Conservation (phyloP, 208 protist species). For the Wallacemonas sp. region DNA sequence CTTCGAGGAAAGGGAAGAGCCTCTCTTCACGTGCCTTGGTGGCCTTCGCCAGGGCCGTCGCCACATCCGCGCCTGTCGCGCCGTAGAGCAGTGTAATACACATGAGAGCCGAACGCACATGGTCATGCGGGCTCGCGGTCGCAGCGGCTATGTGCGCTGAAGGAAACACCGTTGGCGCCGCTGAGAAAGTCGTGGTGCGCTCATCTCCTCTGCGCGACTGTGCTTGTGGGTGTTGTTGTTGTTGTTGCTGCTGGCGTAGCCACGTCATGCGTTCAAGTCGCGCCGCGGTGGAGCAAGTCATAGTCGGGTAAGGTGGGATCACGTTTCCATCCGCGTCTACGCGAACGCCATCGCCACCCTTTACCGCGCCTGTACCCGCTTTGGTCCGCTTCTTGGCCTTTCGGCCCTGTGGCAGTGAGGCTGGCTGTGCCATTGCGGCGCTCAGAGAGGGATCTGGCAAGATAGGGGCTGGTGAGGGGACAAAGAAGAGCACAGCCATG, state of each 20-base stretch:
- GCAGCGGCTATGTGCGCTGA: no score
- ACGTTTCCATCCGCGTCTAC: slow-evolving; percentile 2
- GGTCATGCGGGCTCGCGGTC: neutral
- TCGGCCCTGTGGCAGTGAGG: neutral
- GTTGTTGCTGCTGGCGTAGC: neutral
- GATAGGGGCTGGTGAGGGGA: slow-evolving; percentile 14
- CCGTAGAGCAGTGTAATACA: slow-evolving; percentile 27
- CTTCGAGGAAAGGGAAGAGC: neutral
- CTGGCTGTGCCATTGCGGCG: neutral
- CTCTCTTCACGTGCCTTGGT: neutral
- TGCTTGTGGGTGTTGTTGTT: neutral
- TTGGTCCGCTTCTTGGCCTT: neutral
- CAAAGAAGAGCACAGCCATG: slow-evolving; percentile 20
- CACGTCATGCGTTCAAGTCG: neutral
- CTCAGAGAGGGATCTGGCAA: neutral
- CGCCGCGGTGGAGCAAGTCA: neutral
- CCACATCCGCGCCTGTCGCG: slow-evolving; percentile 16
- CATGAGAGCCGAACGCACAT: neutral
- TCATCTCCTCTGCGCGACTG: neutral
- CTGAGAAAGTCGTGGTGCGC: no score
- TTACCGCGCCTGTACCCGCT: neutral
- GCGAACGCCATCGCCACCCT: no score
- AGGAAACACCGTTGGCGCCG: no score
- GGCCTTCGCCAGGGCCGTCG: slow-evolving; percentile 4
- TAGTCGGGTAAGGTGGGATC: neutral